Base-by-base conservation (phyloP, 2,329 filamentous ascomycete genomes). In the Gnomoniopsis sp. region DNA sequence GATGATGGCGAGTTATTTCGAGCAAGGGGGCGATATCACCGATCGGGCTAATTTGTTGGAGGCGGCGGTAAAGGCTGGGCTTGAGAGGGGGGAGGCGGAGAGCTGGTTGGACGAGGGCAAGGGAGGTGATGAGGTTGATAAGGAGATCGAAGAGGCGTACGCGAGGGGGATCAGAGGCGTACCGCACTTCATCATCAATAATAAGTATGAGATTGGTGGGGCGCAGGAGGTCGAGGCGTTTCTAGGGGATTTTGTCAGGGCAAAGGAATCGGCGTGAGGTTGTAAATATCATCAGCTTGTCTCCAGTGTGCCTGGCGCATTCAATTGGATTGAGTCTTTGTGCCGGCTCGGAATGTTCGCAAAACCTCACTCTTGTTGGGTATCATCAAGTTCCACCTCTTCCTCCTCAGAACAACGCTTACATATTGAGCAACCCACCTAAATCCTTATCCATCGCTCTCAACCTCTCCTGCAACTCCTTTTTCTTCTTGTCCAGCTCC, bases 161-260 rank as follows among this genome's bases (percentile, higher is more conserved):
- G 70, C 69, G 10, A 77, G 80, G 66, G 75, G 75, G 11, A 67
- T 93, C 43, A 79, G 74, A 55, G 89, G 89, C 0, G 90, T 95
- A 62, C 90, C 90, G 7, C 84, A 89, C 70, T 93, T 91, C 69
- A 85, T 85, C 14, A 82, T 95, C 62, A 88, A 93, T 67, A 86
- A 78, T 1, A 77, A 76, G 64, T 88, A 85, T 71, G 82, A 87
- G 64, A 71, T 93, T 33, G 81, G 85, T 30, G 90, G 90, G 1
- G 90, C 89, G 1, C 86, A 92, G 73, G 88, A 91, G 60, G 79
- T 86, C 2, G 76, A 79, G 49, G 81, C 80, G 1, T 93, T 93
- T 67, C 71, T 90, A 62, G 77, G 85, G 65, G 74, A 87, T 50
- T 89, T 93, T 70, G 76, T 85, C 62, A 77, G 79, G 66, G 79